Conservation (phyloP, 805 yeast genomes). For the Teunomyces gatunensis region DNA sequence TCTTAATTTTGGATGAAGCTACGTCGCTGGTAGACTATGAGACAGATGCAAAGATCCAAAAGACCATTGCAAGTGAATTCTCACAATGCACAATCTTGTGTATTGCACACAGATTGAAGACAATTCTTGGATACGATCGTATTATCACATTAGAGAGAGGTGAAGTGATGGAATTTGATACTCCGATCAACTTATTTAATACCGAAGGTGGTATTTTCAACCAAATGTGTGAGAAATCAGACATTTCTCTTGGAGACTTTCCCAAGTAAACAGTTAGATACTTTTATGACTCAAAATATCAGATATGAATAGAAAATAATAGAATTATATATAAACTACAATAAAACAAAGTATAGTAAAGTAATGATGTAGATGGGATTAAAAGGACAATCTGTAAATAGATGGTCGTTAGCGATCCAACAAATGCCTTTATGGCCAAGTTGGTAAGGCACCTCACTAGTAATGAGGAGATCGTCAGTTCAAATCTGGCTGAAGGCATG, state of each 20-base stretch:
- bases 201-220: conserved; percentile 51
- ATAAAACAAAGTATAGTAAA: too few relatives aligned
- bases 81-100: not conserved
- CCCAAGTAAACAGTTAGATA: not conserved
- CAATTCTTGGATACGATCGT: not conserved
- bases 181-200: conserved; percentile 1
- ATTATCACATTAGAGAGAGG: not conserved
- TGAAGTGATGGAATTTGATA: not conserved
- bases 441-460: too few relatives aligned
- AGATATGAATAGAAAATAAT: not conserved
- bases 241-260: conserved; percentile 43
- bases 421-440: too few relatives aligned
- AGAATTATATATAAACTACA: not conserved
- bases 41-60: too few relatives aligned
- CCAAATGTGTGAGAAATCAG: conserved; percentile 62
- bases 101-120: conserved; percentile 6
- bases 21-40: too few relatives aligned
- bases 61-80: too few relatives aligned
- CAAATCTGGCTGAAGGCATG: too few relatives aligned
- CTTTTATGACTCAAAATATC: not conserved
- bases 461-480: too few relatives aligned
- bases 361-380: too few relatives aligned
- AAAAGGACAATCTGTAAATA: too few relatives aligned
- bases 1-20: too few relatives aligned
- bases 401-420: too few relatives aligned